A percentile compares a stretch with the other conserved stretches of the same genome.
Conservation (phyloP, 768 basidiomycete species). For the Leccinellum albellum region DNA sequence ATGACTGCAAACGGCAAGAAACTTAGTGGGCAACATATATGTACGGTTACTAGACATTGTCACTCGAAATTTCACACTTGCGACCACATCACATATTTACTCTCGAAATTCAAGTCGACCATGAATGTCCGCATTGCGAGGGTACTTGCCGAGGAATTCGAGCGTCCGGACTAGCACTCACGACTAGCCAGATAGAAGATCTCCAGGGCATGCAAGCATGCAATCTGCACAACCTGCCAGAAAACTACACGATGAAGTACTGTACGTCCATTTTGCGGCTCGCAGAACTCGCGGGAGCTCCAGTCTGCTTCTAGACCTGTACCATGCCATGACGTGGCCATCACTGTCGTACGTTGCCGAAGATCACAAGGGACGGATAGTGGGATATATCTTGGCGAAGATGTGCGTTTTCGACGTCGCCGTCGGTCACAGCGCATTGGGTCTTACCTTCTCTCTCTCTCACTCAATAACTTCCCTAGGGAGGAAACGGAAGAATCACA, state of each 20-base stretch:
- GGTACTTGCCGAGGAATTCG: slow-evolving; percentile 13
- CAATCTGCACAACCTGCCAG: slow-evolving; percentile 90
- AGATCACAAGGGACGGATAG: slow-evolving; percentile 82
- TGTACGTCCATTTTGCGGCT: slow-evolving; percentile 40
- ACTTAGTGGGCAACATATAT: too few relatives aligned
- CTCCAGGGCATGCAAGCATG: slow-evolving; percentile 90
- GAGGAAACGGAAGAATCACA: slow-evolving; percentile 46
- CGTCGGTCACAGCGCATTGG: not conserved
- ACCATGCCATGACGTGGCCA: slow-evolving; percentile 90
- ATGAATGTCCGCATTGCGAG: slow-evolving; percentile 33
- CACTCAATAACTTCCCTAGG: slow-evolving; percentile 40
- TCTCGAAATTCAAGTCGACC: not conserved
- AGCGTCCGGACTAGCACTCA: slow-evolving; percentile 10
- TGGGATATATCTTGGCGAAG: slow-evolving; percentile 94
- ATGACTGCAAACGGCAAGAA: too few relatives aligned
- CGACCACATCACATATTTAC: not conserved
- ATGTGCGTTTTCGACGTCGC: slow-evolving; percentile 51
- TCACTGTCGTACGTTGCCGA: slow-evolving; percentile 91
- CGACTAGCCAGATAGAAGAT: slow-evolving; percentile 65
- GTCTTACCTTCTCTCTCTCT: slow-evolving; percentile 11
- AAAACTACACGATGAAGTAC: slow-evolving; percentile 84
- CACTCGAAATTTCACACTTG: not conserved
- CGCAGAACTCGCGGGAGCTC: not conserved
- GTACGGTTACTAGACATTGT: too few relatives aligned
- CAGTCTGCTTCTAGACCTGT: slow-evolving; percentile 61